These are phyloP conservation scores for Penicillium ochrochloron DNA, from an alignment of 495 filamentous ascomycete genomes.

Conservation along the genomic window DNA sequence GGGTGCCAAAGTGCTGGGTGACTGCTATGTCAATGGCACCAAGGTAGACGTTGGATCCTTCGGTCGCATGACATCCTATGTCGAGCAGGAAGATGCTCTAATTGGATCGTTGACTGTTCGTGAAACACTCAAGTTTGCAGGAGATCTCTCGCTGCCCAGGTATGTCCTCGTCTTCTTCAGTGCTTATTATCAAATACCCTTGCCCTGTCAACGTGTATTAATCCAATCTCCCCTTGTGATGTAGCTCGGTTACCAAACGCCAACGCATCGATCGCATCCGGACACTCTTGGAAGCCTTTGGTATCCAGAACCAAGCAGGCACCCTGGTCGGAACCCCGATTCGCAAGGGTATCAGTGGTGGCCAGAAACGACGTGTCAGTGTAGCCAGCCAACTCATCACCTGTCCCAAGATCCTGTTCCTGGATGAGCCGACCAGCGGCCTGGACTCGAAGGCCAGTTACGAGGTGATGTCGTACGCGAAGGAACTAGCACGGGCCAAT, in stretches of 20 bases:
- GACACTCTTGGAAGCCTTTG: slow-evolving; percentile 62
- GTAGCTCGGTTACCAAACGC: slow-evolving; percentile 44
- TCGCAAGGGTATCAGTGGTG: slow-evolving; percentile 77
- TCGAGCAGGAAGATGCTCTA: slow-evolving; percentile 85
- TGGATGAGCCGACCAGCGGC: slow-evolving; percentile 83
- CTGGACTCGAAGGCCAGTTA: slow-evolving; percentile 72
- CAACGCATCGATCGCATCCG: slow-evolving; percentile 60
- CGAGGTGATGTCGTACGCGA: slow-evolving; percentile 69
- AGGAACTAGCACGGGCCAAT: slow-evolving; percentile 64
- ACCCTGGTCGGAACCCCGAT: slow-evolving; percentile 78
- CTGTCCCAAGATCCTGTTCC: slow-evolving; percentile 73
- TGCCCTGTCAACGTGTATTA: not conserved
- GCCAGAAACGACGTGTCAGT: slow-evolving; percentile 78
- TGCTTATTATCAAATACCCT: not conserved
- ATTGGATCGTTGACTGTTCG: slow-evolving; percentile 76
- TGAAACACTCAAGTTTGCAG: slow-evolving; percentile 77
- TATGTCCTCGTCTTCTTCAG: slow-evolving; percentile 28
- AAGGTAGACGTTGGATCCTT: slow-evolving; percentile 36
- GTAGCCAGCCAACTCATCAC: slow-evolving; percentile 82
- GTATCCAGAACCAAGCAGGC: slow-evolving; percentile 64
- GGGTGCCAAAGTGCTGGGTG: slow-evolving; percentile 51
- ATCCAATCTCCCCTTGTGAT: slow-evolving; percentile 2
- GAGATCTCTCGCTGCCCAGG: slow-evolving; percentile 61
- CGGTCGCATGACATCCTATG: slow-evolving; percentile 65
- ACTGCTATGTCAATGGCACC: slow-evolving; percentile 62